Conservation (phyloP, 352 stramenopile species). For the Phytophthora boehmeriae region DNA sequence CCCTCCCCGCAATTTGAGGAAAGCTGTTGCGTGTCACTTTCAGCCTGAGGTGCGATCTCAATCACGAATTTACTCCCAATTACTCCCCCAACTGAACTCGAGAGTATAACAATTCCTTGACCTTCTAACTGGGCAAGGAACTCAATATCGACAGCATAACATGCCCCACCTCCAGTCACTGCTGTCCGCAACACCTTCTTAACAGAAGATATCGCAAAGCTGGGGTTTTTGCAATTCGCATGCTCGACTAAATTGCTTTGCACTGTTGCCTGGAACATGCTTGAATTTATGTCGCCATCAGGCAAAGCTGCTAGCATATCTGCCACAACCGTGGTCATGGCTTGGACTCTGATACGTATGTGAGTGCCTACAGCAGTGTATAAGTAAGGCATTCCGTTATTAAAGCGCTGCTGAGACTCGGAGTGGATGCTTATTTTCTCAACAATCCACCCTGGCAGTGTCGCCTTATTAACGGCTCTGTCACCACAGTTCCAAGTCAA, state of each 20-base stretch:
- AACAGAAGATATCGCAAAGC: conserved; percentile 17
- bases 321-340: conserved; percentile 16
- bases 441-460: conserved; percentile 16
- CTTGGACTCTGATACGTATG: conserved; percentile 15
- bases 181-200: background rate
- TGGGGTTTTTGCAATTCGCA: background rate
- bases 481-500: conserved; percentile 9
- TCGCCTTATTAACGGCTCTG: background rate
- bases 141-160: conserved; percentile 8
- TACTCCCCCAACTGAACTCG: conserved; percentile 17
- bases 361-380: background rate
- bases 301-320: conserved; percentile 2
- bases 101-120: conserved; percentile 12
- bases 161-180: background rate
- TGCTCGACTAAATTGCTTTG: background rate
- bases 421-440: conserved; percentile 4
- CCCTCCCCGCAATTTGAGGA: background rate
- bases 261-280: conserved; percentile 13
- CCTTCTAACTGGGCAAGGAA: background rate
- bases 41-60: conserved; percentile 3
- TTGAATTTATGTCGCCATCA: background rate
- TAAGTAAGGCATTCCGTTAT: conserved; percentile 11
- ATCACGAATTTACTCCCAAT: conserved; percentile 16
- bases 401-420: conserved; percentile 8
- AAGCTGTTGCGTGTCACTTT: background rate